Evolutionary conservation across 352 stramenopile genomes (phyloP).

Genomic region (Phytophthora nicotianae): DNA sequence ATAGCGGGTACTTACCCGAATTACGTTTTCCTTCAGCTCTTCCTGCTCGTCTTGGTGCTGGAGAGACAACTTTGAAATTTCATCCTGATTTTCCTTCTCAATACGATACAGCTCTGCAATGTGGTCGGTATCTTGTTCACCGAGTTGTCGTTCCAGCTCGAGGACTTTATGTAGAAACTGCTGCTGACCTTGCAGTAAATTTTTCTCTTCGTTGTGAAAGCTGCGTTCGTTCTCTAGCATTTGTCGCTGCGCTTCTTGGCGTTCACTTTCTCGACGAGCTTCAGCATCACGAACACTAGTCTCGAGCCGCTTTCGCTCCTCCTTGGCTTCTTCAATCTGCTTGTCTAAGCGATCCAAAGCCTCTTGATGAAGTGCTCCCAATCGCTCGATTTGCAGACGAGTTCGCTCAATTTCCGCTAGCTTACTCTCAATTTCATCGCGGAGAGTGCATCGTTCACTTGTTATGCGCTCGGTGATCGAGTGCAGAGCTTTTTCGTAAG

Average conservation of each 20-base stretch:
- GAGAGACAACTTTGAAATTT: conserved; percentile 45
- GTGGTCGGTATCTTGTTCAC: conserved; percentile 67
- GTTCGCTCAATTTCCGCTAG: conserved; percentile 59
- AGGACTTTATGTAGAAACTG: conserved; percentile 66
- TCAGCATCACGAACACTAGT: conserved; percentile 40
- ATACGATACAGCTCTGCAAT: conserved; percentile 69
- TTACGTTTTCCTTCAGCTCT: conserved; percentile 61
- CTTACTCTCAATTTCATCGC: conserved; percentile 67
- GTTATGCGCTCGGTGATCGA: conserved; percentile 55
- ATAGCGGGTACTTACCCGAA: conserved; percentile 39
- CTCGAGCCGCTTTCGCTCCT: conserved; percentile 60
- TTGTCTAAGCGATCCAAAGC: conserved; percentile 49
- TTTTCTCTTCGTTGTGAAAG: conserved; percentile 74
- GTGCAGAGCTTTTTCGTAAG: conserved; percentile 64
- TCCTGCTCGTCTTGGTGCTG: conserved; percentile 65
- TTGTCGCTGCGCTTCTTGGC: conserved; percentile 52
- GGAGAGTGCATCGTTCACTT: conserved; percentile 50
- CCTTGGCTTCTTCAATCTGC: conserved; percentile 63
- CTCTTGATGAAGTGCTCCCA: conserved; percentile 67
- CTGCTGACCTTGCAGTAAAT: conserved; percentile 66
- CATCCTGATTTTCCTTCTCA: conserved; percentile 58
- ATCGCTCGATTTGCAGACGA: conserved; percentile 58
- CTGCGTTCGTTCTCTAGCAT: conserved; percentile 66
- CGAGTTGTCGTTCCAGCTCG: conserved; percentile 64
- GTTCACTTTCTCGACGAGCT: conserved; percentile 52